These are phyloP conservation scores for Lasiosphaeria hispida DNA, from an alignment of 495 filamentous ascomycete genomes.

Conservation along the genomic window DNA sequence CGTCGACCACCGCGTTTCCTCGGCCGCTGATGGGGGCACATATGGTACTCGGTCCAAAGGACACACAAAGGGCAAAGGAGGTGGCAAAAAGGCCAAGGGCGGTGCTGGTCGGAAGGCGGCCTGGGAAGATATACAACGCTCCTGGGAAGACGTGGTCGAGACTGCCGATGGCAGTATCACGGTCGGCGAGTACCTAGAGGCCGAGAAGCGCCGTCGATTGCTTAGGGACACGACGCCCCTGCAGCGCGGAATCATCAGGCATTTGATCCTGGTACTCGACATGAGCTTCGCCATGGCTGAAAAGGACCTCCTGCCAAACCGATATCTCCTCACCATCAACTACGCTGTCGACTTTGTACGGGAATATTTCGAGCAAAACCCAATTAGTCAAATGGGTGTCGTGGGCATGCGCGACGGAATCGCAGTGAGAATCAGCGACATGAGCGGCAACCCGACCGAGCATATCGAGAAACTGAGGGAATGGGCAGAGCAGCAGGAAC, in stretches of 20 bases:
- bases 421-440: slow-evolving; percentile 78
- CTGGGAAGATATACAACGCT: slow-evolving; percentile 49
- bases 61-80: slow-evolving; percentile 20
- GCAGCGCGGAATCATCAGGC: slow-evolving; percentile 94
- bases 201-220: slow-evolving; percentile 52
- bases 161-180: slow-evolving; percentile 41
- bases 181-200: slow-evolving; percentile 39
- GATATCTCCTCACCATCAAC: slow-evolving; percentile 76
- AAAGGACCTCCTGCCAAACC: slow-evolving; percentile 86
- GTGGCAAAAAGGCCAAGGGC: slow-evolving; percentile 32
- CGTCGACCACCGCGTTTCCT: slow-evolving; percentile 47
- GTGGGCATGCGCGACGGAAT: slow-evolving; percentile 90
- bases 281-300: slow-evolving; percentile 91
- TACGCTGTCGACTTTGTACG: slow-evolving; percentile 85
- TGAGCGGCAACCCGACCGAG: slow-evolving; percentile 86
- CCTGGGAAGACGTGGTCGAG: slow-evolving; percentile 47
- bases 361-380: slow-evolving; percentile 98
- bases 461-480: slow-evolving; percentile 74
- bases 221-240: slow-evolving; percentile 90
- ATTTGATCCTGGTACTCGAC: slow-evolving; percentile 88
- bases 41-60: slow-evolving; percentile 27
- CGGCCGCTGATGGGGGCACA: slow-evolving; percentile 6
- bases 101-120: slow-evolving; percentile 34
- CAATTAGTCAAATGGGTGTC: slow-evolving; percentile 92
- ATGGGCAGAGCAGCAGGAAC: slow-evolving; percentile 69